A percentile compares a stretch with the other conserved stretches of the same genome.
phyloP scores from a whole-genome alignment of 768 basidiomycete genomes.

The Boletellus ananas region DNA sequence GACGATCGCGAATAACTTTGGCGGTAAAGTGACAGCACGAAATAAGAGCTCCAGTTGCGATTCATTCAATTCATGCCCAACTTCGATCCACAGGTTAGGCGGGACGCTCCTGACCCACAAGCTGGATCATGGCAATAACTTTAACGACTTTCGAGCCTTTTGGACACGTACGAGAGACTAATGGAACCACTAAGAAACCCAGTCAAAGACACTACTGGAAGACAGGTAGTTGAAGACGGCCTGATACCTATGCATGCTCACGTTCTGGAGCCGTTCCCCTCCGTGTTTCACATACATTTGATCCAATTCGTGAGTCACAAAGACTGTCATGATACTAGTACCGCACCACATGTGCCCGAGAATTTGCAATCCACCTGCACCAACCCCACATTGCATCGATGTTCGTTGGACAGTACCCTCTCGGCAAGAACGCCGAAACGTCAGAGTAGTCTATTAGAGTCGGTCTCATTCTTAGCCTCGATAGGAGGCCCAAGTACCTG shows the following conservation, averaged over 20 bases:
- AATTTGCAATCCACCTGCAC: conserved; percentile 99
- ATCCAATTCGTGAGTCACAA: neutral
- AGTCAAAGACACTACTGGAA: neutral
- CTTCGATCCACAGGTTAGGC: no score
- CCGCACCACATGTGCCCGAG: conserved; percentile 59
- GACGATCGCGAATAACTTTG: no score
- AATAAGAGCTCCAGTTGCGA: no score
- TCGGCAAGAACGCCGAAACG: conserved; percentile 89
- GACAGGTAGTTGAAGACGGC: conserved; percentile 93
- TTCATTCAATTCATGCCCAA: no score
- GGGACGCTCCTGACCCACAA: no score
- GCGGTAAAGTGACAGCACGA: no score
- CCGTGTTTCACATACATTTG: conserved; percentile 61
- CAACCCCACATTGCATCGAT: conserved; percentile 92
- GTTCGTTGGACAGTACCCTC: conserved; percentile 99
- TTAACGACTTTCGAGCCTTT: conserved; percentile 93
- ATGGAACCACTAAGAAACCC: neutral
- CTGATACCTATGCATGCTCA: conserved; percentile 97
- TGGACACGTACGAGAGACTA: conserved; percentile 91
- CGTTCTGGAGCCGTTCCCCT: conserved; percentile 91
- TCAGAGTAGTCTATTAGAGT: conserved; percentile 95
- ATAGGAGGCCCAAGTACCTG: conserved; percentile 88
- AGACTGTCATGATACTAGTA: neutral
- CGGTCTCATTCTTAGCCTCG: conserved; percentile 98
- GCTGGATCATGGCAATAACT: conserved; percentile 92